phyloP scores from a whole-genome alignment of 2,329 filamentous ascomycete species.

The Colletotrichum sublineola region DNA sequence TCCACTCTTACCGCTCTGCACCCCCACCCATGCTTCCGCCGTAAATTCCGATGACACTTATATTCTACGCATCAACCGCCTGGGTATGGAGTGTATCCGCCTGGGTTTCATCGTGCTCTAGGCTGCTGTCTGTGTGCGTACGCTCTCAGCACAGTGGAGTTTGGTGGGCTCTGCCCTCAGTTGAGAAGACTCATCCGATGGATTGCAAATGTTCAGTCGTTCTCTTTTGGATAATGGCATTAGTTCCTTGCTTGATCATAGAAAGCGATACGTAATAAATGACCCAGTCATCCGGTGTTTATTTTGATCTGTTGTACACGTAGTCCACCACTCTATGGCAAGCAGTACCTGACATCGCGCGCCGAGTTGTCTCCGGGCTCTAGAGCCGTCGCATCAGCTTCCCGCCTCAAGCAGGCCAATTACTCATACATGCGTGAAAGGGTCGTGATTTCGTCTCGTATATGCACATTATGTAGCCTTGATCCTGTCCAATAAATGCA shows the following conservation, averaged over 20 bases:
- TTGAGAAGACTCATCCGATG: background rate
- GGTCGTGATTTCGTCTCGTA: conserved; percentile 36
- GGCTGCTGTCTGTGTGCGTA: background rate
- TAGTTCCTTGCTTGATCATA: background rate
- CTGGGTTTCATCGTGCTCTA: background rate
- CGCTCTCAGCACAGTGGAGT: background rate
- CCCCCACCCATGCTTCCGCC: conserved; percentile 4
- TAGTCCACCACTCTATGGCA: conserved; percentile 9
- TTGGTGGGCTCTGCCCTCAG: background rate
- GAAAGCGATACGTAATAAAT: background rate
- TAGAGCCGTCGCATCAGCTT: conserved; percentile 5
- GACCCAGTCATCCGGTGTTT: background rate
- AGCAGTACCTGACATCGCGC: background rate
- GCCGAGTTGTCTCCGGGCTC: background rate
- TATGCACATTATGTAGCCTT: conserved; percentile 28
- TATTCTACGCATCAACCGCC: background rate
- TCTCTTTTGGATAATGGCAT: background rate
- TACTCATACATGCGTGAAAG: conserved; percentile 36
- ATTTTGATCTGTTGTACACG: conserved; percentile 2
- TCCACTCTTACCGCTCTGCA: conserved; percentile 2
- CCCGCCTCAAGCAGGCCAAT: conserved; percentile 26
- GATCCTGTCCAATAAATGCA: conserved; percentile 1
- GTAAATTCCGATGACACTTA: conserved; percentile 38
- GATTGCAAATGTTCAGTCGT: background rate
- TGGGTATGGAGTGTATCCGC: background rate